phyloP scores from a whole-genome alignment of 352 stramenopile species.

The Phytophthora pisi region DNA sequence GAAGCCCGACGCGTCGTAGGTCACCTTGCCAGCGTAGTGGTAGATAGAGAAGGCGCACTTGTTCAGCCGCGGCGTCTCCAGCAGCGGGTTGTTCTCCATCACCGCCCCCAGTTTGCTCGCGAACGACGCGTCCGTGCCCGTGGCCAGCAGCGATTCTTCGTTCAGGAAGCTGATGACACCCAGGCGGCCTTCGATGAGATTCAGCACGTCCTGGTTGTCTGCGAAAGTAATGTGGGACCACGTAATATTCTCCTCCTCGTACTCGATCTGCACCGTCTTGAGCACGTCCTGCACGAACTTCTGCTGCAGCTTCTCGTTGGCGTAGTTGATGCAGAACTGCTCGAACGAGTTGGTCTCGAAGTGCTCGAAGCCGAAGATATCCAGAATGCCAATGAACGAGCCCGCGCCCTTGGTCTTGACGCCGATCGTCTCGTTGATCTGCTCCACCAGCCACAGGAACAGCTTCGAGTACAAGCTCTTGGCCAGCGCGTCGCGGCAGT shows the following conservation, averaged over 20 bases:
- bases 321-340: constrained; percentile 95
- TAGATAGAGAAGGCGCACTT: constrained; percentile 86
- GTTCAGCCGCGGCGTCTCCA: constrained; percentile 84
- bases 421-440: constrained; percentile 93
- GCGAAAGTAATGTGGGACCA: constrained; percentile 91
- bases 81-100: constrained; percentile 87
- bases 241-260: constrained; percentile 92
- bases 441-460: constrained; percentile 95
- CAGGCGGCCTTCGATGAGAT: constrained; percentile 89
- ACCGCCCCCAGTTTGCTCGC: constrained; percentile 88
- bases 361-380: constrained; percentile 94
- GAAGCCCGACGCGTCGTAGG: constrained; percentile 83
- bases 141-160: constrained; percentile 87
- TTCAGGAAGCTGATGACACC: constrained; percentile 92
- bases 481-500: constrained; percentile 93
- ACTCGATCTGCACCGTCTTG: constrained; percentile 91
- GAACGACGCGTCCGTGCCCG: constrained; percentile 86
- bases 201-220: constrained; percentile 92
- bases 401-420: constrained; percentile 50
- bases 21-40: constrained; percentile 89
- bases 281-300: constrained; percentile 92
- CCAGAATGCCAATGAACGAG: constrained; percentile 92
- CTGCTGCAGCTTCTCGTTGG: constrained; percentile 92
- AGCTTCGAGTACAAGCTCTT: constrained; percentile 96
- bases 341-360: constrained; percentile 93